Base-by-base conservation (phyloP, 129 eudicot genomes). In the Flaveria ramosissima region DNA sequence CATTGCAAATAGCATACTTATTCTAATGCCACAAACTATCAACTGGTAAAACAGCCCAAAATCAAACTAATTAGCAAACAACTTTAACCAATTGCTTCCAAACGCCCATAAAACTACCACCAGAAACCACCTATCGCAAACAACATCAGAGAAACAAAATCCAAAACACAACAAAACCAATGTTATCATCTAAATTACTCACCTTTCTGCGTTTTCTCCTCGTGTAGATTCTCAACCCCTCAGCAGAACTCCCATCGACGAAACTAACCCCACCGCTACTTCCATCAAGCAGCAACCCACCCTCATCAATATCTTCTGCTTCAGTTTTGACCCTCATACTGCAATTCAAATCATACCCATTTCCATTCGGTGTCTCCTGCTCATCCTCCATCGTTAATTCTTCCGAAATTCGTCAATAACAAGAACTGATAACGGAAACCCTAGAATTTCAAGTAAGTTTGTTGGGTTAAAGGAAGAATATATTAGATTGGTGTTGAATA, bases 131-230 rank as follows among this genome's bases (percentile, higher is more conserved):
- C 61, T 13, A 66, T 21, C 17, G n/a, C 47, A 59, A 19, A 17
- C 59, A 46, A 14, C 19, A 5, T 52, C 17, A 16, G 1, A 52
- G 21, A 32, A 61, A 61, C 42, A 61, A n/a, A 62, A 62, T 50
- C 12, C 9, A 80, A 14, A 26, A 21, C 43, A 50, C 15, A 60
- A 15, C 0, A 11, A 60, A 30, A 63, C 63, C 12, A 17, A 1
- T 65, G 27, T 36, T 13, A 17, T 17, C 67, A 80, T 20, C 13
- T 6, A 45, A 45, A 45, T 45, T 13, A 43, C 64, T 65, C 69
- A 55, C 57, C 75, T 67, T 80, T 32, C 63, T 46, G 17, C 71
- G 76, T 80, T 74, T 80, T 43, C 75, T 68, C 71, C 84, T 74
- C 68, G 56, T 57, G 17, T 74, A 80, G 11, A 67, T 74, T 57